A percentile compares a stretch with the other conserved stretches of the same genome.
Evolutionary conservation across 495 filamentous ascomycete genomes (phyloP).

Genomic region (Hypomontagnella monticulosa): DNA sequence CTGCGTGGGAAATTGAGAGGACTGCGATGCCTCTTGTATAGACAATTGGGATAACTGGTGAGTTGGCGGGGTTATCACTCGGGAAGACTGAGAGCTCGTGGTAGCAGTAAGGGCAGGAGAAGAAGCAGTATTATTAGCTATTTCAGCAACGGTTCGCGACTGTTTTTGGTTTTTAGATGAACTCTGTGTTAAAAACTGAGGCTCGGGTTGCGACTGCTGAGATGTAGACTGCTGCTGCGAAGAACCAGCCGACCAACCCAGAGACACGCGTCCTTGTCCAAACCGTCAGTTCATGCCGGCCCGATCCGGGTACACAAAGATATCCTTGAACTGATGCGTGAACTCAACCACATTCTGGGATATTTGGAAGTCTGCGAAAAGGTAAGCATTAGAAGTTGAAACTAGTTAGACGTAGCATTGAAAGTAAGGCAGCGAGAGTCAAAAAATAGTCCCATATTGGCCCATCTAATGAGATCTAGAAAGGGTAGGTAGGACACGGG

Average conservation of each 20-base stretch:
- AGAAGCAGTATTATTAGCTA: slow-evolving; percentile 19
- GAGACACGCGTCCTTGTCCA: slow-evolving; percentile 44
- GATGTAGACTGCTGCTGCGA: slow-evolving; percentile 29
- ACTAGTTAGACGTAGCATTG: neutral
- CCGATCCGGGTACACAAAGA: slow-evolving; percentile 55
- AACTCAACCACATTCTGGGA: slow-evolving; percentile 85
- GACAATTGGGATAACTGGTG: slow-evolving; percentile 28
- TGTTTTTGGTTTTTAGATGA: slow-evolving; percentile 27
- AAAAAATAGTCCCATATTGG: neutral
- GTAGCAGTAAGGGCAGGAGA: slow-evolving; percentile 12
- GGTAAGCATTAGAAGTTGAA: neutral
- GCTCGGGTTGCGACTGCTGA: slow-evolving; percentile 31
- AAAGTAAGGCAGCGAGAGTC: neutral
- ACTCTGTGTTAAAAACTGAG: slow-evolving; percentile 17
- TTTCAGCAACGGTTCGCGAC: slow-evolving; percentile 23
- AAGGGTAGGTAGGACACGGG: neutral
- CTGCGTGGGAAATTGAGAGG: slow-evolving; percentile 19
- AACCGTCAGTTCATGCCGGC: slow-evolving; percentile 47
- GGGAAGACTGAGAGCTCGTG: slow-evolving; percentile 22
- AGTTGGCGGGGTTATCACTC: slow-evolving; percentile 26
- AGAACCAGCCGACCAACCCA: slow-evolving; percentile 47
- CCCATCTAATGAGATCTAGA: neutral
- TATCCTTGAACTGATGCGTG: slow-evolving; percentile 83
- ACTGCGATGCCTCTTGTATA: slow-evolving; percentile 32
- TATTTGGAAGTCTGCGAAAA: slow-evolving; percentile 74